Evolutionary conservation across 2,329 filamentous ascomycete genomes (phyloP), one percentile per base, ranked within the genome.

Genomic region (Pseudogymnoascus verrucosus): DNA sequence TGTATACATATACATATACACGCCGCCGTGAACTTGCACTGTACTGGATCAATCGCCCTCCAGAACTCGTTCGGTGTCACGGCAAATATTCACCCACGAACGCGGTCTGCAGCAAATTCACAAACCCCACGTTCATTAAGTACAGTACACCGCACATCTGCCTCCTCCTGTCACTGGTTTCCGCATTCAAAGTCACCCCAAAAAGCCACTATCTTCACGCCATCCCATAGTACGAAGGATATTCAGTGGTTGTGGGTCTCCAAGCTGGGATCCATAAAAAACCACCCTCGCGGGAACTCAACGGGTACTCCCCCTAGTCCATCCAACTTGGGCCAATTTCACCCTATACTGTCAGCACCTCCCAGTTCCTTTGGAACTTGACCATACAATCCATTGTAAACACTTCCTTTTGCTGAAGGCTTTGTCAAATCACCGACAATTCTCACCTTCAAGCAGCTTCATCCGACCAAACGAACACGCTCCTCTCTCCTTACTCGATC

Each of bases 301-400:
- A 47, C 42, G 42, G 42, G 42, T 47, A 47, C 42, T 47, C 42
- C 42, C 42, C 42, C 42, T 47, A 47, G 42, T 47, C 42, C 42
- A 47, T 21, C 42, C 42, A 47, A 63, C 59, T 36, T 63, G 54
- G 28, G 34, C 62, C 36, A 60, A 23, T 44, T 28, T 62, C 31
- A 16, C 26, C 47, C 37, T 60, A 42, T 26, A 59, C 61, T 63
- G 42, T 64, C 63, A 42, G 31, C 60, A 36, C 31, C 23, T 31
- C 47, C 64, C 66, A 64, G 63, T 66, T 67, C 59, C 63, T 68
- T 61, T 60, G 54, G 64, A 61, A 54, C 63, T 42, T 54, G 61
- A 62, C 40, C 64, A 63, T 42, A 59, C 51, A 63, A 51, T 63
- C 59, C 62, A 60, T 62, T 63, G 65, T 64, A 60, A 62, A 59